Base-by-base conservation (phyloP, 805 yeast species). In the Wickerhamomyces silvicola region DNA sequence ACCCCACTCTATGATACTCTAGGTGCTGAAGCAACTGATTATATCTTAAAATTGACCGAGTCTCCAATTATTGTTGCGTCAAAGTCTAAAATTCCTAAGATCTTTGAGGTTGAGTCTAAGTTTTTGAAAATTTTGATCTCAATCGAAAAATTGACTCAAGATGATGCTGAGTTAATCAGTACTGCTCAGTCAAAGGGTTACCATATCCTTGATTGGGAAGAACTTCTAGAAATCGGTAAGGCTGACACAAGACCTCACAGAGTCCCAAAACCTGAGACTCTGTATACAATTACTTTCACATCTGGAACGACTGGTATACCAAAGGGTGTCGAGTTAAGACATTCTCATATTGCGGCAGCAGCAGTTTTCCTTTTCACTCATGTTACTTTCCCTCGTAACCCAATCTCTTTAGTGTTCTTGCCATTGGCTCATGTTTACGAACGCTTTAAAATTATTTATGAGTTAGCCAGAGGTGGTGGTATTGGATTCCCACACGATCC, bases 251-350 rank as follows among this genome's bases (percentile, higher is more conserved):
- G 54, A 30, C 57, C 67, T 25, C 46, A 53, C 37, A 47, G 53
- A 24, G 72, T 72, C 10, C 81, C 85, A 17, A 58, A 54, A 2
- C 70, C 77, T 1, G 67, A 71, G 11, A 66, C 70, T 16, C 28
- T 70, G 13, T 75, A 73, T 50, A 77, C 87, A 12, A 70, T 81
- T 29, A 73, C 80, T 7, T 80, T 79, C 52, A 81, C 88, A 3
- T 76, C 84, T 0, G 88, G 88, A 20, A 80, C 88, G 2, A 79
- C 87, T 1, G 86, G 86, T 12, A 56, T 68, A 12, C 88, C 88
- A 29, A 80, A 81, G 55, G 88, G 88, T 32, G 87, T 76, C 12
- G 71, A 67, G 30, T 37, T 72, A 26, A 60, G 71, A 7, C 85
- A 80, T 30, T 57, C 59, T 9, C 68, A 68, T 46, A 63, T 71